Conservation (phyloP, 108 stramenopile species). For the Skeletonema tropicum region DNA sequence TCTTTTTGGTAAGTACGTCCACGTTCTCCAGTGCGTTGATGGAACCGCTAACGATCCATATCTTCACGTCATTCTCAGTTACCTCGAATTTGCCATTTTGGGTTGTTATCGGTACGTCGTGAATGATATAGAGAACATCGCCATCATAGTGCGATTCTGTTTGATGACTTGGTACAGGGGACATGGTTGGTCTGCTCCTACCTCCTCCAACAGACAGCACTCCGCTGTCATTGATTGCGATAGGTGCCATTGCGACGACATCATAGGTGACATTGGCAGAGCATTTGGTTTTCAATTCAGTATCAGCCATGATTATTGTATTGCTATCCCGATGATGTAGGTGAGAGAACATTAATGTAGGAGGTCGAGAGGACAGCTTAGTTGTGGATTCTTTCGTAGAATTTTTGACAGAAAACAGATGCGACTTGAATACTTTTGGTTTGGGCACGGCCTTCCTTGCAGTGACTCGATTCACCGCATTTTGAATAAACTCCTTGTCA, state of each 20-base stretch:
- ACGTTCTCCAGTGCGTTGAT: constrained; percentile 1
- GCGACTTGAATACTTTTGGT: neutral
- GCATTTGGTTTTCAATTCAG: neutral
- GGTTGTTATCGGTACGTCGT: constrained; percentile 17
- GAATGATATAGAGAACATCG: constrained; percentile 14
- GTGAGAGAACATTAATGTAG: neutral
- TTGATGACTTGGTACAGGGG: neutral
- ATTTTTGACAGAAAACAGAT: neutral
- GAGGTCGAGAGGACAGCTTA: neutral
- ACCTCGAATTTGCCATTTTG: constrained; percentile 14
- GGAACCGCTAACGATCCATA: constrained; percentile 23
- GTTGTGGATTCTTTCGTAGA: neutral
- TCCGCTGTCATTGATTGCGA: neutral
- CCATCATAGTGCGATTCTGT: constrained; percentile 27
- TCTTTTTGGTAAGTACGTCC: constrained; percentile 6
- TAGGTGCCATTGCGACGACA: neutral
- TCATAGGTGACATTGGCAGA: neutral
- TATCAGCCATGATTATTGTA: neutral
- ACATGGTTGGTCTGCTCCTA: neutral
- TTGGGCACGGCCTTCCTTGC: neutral
- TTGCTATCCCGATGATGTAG: constrained; percentile 1
- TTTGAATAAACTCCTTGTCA: neutral
- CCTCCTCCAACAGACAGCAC: neutral
- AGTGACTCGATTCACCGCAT: neutral
- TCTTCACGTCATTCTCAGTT: constrained; percentile 13